phyloP scores from a whole-genome alignment of 176 grass and related monocot species.

The Phoenix dactylifera region DNA sequence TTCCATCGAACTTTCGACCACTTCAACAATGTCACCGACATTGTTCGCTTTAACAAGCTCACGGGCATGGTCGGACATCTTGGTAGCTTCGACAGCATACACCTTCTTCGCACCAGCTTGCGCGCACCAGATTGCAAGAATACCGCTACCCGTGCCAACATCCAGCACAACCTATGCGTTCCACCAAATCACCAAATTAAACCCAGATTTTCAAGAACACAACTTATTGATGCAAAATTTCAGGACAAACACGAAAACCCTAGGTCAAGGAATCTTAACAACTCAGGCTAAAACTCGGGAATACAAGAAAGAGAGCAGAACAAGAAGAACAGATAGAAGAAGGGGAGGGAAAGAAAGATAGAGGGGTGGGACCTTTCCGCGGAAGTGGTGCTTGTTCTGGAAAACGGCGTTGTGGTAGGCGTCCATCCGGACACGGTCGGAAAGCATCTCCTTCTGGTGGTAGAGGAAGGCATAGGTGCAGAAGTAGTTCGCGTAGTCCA shows the following conservation, averaged over 20 bases:
- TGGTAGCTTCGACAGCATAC: constrained; percentile 88
- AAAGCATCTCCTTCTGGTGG: constrained; percentile 99
- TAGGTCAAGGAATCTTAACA: neutral
- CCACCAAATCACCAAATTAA: constrained; percentile 15
- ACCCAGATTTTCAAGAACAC: neutral
- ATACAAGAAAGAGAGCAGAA: neutral
- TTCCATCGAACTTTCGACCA: constrained; percentile 89
- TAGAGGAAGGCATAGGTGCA: constrained; percentile 90
- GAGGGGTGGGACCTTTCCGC: constrained; percentile 40
- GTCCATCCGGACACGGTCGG: constrained; percentile 89
- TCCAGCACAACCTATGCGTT: constrained; percentile 73
- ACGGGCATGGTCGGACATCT: constrained; percentile 90
- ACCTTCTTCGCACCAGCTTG: constrained; percentile 94
- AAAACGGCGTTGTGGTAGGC: constrained; percentile 83
- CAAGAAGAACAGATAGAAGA: neutral
- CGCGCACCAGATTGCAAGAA: constrained; percentile 91
- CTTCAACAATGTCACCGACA: constrained; percentile 61
- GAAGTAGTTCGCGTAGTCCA: constrained; percentile 98
- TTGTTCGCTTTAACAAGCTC: constrained; percentile 69
- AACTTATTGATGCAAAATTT: neutral
- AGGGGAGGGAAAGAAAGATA: neutral
- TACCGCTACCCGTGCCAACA: constrained; percentile 91
- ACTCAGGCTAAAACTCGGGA: neutral
- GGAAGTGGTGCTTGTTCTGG: constrained; percentile 81
- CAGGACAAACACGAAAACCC: neutral